phyloP scores from a whole-genome alignment of 148 eudicot species.

The Dysphania ambrosioides region DNA sequence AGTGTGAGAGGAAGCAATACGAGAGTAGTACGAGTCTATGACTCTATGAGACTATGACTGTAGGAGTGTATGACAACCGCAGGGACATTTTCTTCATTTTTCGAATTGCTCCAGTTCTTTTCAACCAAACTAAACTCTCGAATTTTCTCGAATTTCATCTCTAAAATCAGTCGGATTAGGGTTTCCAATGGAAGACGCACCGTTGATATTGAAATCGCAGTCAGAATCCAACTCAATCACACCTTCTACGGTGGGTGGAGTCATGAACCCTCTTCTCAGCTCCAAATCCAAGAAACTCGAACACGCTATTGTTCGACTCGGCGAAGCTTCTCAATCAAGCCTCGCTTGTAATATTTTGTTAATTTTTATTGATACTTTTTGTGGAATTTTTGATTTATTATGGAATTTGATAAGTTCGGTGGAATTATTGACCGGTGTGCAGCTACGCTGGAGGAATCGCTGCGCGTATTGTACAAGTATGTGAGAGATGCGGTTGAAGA shows the following conservation, averaged over 20 bases:
- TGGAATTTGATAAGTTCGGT: not conserved
- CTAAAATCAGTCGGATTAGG: slow-evolving; percentile 1
- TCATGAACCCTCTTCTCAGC: slow-evolving; percentile 47
- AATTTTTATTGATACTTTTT: no score
- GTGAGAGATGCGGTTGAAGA: slow-evolving; percentile 52
- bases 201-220: no score
- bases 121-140: no score
- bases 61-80: no score
- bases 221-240: no score
- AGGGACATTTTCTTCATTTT: no score
- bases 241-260: slow-evolving; percentile 61
- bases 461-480: slow-evolving; percentile 53
- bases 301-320: slow-evolving; percentile 55
- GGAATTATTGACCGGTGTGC: not conserved
- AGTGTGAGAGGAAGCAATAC: no score
- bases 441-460: slow-evolving; percentile 70
- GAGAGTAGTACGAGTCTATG: no score
- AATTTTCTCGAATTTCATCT: not conserved
- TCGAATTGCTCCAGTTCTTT: not conserved
- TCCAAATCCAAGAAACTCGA: no score
- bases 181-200: no score
- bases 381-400: not conserved
- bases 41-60: no score
- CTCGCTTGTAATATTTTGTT: slow-evolving; percentile 37
- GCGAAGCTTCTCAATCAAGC: slow-evolving; percentile 31